Conservation (phyloP, 2,329 filamentous ascomycete genomes). For the Fusarium cicatricum region DNA sequence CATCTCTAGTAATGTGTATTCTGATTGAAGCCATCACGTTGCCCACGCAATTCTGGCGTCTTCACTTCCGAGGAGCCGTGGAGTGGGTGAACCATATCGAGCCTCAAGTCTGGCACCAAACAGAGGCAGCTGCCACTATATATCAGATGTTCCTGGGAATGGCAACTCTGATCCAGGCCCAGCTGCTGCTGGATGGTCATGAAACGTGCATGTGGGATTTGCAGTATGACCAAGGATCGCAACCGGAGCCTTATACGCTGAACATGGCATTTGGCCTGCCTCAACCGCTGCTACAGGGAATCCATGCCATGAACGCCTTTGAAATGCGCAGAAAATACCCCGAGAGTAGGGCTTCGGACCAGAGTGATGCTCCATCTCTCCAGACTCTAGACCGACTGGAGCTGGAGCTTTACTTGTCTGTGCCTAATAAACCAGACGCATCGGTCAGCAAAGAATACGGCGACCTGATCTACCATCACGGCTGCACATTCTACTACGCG, state of each 20-base stretch:
- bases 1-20: slow-evolving; percentile 37
- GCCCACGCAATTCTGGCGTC: slow-evolving; percentile 34
- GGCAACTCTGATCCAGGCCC: slow-evolving; percentile 33
- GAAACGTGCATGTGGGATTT: slow-evolving; percentile 32
- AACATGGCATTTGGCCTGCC: slow-evolving; percentile 33
- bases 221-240: slow-evolving; percentile 29
- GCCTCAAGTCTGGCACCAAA: slow-evolving; percentile 36
- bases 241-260: slow-evolving; percentile 33
- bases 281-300: slow-evolving; percentile 32
- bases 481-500: slow-evolving; percentile 38
- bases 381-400: slow-evolving; percentile 35
- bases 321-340: slow-evolving; percentile 26
- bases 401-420: slow-evolving; percentile 33
- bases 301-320: slow-evolving; percentile 32
- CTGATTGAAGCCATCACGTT: slow-evolving; percentile 39
- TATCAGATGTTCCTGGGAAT: slow-evolving; percentile 41
- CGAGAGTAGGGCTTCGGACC: background rate
- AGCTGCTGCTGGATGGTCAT: slow-evolving; percentile 29
- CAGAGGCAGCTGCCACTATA: slow-evolving; percentile 30
- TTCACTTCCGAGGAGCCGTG: slow-evolving; percentile 37
- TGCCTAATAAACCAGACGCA: slow-evolving; percentile 24
- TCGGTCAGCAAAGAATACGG: slow-evolving; percentile 22
- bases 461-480: slow-evolving; percentile 38
- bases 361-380: background rate
- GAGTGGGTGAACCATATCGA: slow-evolving; percentile 42